A percentile compares a stretch with the other conserved stretches of the same genome.
Conservation (phyloP, 176 grass and related monocot species). For the Secale cereale region DNA sequence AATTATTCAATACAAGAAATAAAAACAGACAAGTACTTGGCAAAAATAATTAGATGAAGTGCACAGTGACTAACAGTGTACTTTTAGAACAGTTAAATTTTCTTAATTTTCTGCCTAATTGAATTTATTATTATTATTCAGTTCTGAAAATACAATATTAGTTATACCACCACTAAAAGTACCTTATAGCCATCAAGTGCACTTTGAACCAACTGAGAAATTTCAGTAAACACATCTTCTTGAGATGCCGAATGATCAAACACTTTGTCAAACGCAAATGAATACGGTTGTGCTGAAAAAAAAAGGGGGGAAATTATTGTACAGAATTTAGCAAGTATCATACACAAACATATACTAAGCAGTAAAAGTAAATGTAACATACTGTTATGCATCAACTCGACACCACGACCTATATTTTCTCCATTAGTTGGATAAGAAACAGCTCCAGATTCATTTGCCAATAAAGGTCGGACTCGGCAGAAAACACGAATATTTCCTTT, state of each 20-base stretch:
- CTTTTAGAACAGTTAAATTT: neutral
- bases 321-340: neutral
- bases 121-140: neutral
- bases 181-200: conserved; percentile 99
- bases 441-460: conserved; percentile 49
- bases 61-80: neutral
- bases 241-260: conserved; percentile 77
- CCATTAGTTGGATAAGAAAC: conserved; percentile 70
- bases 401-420: conserved; percentile 62
- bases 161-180: neutral
- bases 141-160: neutral
- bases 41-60: neutral
- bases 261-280: conserved; percentile 93
- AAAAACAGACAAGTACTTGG: neutral
- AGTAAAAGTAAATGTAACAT: neutral
- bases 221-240: conserved; percentile 87
- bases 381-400: conserved; percentile 76
- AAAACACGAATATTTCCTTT: conserved; percentile 97
- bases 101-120: neutral
- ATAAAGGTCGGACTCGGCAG: conserved; percentile 70
- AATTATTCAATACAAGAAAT: neutral
- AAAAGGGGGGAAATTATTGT: neutral
- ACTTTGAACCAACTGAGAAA: conserved; percentile 90
- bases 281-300: conserved; percentile 66
- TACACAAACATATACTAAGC: neutral